Conservation (phyloP, 352 stramenopile species). For the Globisporangium spinosum region DNA sequence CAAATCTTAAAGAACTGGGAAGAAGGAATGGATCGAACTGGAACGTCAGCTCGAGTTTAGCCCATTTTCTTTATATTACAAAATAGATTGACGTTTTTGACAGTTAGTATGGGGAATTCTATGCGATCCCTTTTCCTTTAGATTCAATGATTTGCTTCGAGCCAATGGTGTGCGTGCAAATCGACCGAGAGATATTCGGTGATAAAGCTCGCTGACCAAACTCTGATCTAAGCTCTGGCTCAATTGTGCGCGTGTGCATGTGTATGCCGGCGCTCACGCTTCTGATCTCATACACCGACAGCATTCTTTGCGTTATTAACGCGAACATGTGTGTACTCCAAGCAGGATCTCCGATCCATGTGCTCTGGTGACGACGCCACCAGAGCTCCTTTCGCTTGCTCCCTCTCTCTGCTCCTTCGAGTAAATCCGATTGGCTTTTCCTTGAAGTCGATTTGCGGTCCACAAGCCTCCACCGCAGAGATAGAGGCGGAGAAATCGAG, state of each 20-base stretch:
- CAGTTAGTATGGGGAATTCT: no score
- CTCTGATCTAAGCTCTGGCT: not conserved
- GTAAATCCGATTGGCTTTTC: not conserved
- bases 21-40: not conserved
- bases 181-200: not conserved
- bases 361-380: not conserved
- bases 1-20: not conserved
- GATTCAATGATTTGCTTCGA: not conserved
- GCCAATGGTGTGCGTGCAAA: not conserved
- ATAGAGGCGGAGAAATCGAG: not conserved
- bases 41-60: not conserved
- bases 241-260: not conserved
- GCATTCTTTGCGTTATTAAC: no score
- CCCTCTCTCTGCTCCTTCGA: slow-evolving; percentile 4
- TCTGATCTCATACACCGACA: not conserved
- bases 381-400: not conserved
- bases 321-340: not conserved
- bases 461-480: not conserved
- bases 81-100: no score
- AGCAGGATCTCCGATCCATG: not conserved
- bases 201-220: not conserved
- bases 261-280: not conserved
- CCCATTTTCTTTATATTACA: no score
- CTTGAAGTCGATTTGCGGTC: slow-evolving; percentile 1
- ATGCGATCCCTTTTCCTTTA: no score